Evolutionary conservation across 176 grass and related monocot species (phyloP), one percentile per base, ranked within the genome.

Genomic region (Echinochloa phyllopogon): DNA sequence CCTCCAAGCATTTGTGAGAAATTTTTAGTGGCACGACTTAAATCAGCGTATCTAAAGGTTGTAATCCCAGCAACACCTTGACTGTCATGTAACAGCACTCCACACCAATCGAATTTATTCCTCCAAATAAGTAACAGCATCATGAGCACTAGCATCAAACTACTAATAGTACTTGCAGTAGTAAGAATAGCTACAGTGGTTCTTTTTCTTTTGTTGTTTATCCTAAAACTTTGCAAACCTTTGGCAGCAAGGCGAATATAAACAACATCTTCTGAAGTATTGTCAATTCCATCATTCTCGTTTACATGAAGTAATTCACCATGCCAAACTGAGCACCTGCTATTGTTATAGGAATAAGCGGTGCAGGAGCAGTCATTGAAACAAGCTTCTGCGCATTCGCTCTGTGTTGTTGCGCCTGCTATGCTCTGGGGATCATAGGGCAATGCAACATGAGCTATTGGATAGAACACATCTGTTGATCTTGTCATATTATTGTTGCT

Each of bases 261-360:
- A 68, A 70, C 4, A 70, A 45, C 41, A 44, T 44, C 40, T 14
- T 44, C 20, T 13, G 40, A 70, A 69, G 3, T 44, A 43, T 23
- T 44, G 9, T 69, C 40, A 69, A 23, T 69, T 10, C 66, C 66
- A 69, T 44, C 66, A 69, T 69, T 69, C 39, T 69, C 4, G 21
- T 69, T 69, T 69, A 69, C 66, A 64, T 91, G 80, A 47, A 87
- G 66, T 58, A 91, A 71, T 33, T 87, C 75, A n/a, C 81, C 85
- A 74, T 81, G 75, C 89, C 89, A 91, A 24, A 88, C 16, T 1
- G 20, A 77, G 36, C 85, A 87, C 20, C 41, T 55, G 60, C 47
- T 71, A 52, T 15, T 43, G 53, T 82, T 72, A 23, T 64, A 86
- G 51, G 81, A 90, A 42, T 68, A 68, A n/a, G 38, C 65, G 1